These are phyloP conservation scores for Bolboschoenoplectus hybrid DNA, from an alignment of 202 grass and related monocot genomes.

Conservation along the genomic window DNA sequence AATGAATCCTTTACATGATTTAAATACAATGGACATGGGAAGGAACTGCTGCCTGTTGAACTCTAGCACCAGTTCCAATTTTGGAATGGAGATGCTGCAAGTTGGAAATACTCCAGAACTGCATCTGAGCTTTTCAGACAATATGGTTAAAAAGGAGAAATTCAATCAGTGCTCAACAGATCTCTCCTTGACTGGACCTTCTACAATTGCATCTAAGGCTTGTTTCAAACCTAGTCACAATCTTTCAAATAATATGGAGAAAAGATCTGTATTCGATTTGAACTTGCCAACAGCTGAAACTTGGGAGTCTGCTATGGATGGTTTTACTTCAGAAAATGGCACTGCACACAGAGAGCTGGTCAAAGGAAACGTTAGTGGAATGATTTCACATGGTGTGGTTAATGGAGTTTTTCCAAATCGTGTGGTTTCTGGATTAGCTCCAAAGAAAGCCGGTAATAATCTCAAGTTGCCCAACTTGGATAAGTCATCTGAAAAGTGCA, in stretches of 20 bases:
- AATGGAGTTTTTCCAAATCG: conserved; percentile 31
- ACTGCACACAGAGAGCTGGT: conserved; percentile 39
- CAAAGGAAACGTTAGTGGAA: conserved; percentile 8
- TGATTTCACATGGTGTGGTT: conserved; percentile 37
- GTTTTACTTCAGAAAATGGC: conserved; percentile 26
- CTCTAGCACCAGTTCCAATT: conserved; percentile 30
- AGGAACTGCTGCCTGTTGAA: conserved; percentile 26
- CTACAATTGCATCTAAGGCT: conserved; percentile 36
- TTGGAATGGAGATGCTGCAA: conserved; percentile 30
- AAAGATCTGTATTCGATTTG: conserved; percentile 66
- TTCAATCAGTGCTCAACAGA: conserved; percentile 42
- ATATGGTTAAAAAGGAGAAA: conserved; percentile 55
- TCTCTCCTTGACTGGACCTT: conserved; percentile 45
- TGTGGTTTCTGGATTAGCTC: conserved; percentile 15
- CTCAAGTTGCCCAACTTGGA: conserved; percentile 44
- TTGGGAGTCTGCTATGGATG: conserved; percentile 48
- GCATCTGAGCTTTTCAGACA: conserved; percentile 39
- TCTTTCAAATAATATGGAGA: conserved; percentile 39
- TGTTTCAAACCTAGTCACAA: conserved; percentile 39
- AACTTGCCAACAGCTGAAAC: conserved; percentile 54
- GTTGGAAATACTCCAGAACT: conserved; percentile 47
- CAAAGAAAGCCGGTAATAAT: conserved; percentile 34
- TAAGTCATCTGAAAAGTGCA: conserved; percentile 42
- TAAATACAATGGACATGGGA: conserved; percentile 29
- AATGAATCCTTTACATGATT: conserved; percentile 25